phyloP scores from a whole-genome alignment of 495 filamentous ascomycete species.

The Penicillium maclennaniae region DNA sequence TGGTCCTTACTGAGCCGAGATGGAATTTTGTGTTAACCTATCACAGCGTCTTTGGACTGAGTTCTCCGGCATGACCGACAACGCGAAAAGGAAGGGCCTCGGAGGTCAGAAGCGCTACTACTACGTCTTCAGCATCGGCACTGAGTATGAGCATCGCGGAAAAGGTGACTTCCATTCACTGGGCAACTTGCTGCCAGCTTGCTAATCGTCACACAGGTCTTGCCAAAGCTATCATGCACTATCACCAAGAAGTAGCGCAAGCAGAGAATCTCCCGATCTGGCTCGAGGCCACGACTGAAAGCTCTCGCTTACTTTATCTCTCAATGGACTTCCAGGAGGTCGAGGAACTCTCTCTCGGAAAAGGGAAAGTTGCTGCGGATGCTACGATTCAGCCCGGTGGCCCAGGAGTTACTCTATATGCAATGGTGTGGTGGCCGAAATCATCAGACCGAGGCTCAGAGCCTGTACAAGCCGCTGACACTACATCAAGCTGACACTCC shows the following conservation, averaged over 20 bases:
- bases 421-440: constrained; percentile 33
- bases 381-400: constrained; percentile 20
- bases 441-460: background rate
- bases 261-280: constrained; percentile 26
- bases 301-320: constrained; percentile 23
- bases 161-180: constrained; percentile 13
- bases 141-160: constrained; percentile 24
- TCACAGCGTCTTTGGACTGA: constrained; percentile 24
- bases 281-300: constrained; percentile 26
- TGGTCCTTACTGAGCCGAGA: background rate
- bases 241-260: constrained; percentile 19
- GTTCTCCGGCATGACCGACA: constrained; percentile 27
- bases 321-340: constrained; percentile 27
- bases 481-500: background rate
- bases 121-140: constrained; percentile 29
- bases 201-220: constrained; percentile 12
- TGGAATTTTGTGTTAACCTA: background rate
- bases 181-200: background rate
- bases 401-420: constrained; percentile 23
- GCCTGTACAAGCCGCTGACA: background rate
- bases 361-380: constrained; percentile 23
- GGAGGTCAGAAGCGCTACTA: constrained; percentile 23
- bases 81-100: constrained; percentile 23
- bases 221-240: constrained; percentile 21
- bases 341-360: constrained; percentile 23